These are phyloP conservation scores for Suillus cothurnatus DNA, from an alignment of 768 basidiomycete genomes.

Conservation along the genomic window DNA sequence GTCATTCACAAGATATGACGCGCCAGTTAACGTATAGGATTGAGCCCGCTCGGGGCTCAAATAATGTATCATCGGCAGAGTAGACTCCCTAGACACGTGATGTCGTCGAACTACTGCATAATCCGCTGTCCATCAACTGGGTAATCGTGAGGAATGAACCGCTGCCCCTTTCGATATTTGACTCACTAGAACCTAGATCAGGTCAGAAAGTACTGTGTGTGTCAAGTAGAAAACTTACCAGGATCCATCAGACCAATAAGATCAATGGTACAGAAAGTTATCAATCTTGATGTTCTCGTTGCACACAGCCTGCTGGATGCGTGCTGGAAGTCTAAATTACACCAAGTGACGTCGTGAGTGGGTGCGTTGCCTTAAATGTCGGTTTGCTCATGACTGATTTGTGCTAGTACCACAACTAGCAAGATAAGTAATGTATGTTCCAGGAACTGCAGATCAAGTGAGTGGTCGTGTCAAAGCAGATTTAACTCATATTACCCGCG, in stretches of 20 bases:
- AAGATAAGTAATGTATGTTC: conserved; percentile 23
- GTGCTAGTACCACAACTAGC: conserved; percentile 1
- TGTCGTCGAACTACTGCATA: conserved; percentile 2
- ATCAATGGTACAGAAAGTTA: conserved; percentile 10
- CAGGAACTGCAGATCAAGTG: conserved; percentile 14
- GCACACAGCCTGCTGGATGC: conserved; percentile 25
- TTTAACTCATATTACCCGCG: background rate
- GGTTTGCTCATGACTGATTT: conserved; percentile 11
- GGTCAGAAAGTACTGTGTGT: background rate
- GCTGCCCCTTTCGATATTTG: background rate
- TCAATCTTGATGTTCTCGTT: conserved; percentile 23
- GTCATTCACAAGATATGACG: background rate
- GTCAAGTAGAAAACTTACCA: conserved; percentile 16
- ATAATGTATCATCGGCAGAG: background rate
- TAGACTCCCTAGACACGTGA: background rate
- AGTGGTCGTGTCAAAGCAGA: background rate
- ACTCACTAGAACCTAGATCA: conserved; percentile 14
- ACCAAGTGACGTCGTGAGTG: background rate
- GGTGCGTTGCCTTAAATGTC: background rate
- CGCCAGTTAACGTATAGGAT: background rate
- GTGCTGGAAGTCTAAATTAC: conserved; percentile 13
- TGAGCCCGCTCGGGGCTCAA: background rate
- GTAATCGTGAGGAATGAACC: background rate
- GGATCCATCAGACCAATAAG: conserved; percentile 19
- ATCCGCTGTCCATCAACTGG: conserved; percentile 24